Conservation (phyloP, 2,329 filamentous ascomycete species). For the Colletotrichum sp. region DNA sequence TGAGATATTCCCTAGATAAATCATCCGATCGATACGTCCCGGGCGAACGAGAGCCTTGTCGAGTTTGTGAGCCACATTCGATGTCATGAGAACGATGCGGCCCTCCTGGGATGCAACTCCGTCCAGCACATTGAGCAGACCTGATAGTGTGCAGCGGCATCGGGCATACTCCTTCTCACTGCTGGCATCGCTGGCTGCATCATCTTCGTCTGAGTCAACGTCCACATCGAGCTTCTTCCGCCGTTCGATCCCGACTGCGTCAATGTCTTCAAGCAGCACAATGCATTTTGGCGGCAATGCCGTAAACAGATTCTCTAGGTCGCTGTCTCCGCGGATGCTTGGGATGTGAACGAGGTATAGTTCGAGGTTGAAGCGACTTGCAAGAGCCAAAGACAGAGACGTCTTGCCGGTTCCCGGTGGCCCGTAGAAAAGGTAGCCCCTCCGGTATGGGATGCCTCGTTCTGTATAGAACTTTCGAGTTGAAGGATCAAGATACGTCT, state of each 20-base stretch:
- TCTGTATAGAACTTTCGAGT: constrained; percentile 70
- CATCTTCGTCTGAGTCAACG: constrained; percentile 27
- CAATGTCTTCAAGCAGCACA: constrained; percentile 30
- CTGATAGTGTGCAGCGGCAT: constrained; percentile 54
- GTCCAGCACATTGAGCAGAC: constrained; percentile 70
- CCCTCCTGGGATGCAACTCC: constrained; percentile 71
- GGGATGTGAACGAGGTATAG: constrained; percentile 76
- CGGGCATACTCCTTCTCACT: not conserved
- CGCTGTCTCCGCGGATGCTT: constrained; percentile 28
- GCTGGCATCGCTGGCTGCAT: constrained; percentile 18
- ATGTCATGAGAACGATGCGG: constrained; percentile 73
- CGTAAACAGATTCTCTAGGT: constrained; percentile 35
- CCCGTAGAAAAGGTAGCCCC: constrained; percentile 75
- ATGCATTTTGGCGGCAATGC: constrained; percentile 24
- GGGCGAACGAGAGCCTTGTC: constrained; percentile 66
- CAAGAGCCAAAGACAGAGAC: constrained; percentile 75
- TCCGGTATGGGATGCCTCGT: constrained; percentile 74
- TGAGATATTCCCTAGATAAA: constrained; percentile 66
- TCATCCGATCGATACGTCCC: constrained; percentile 72
- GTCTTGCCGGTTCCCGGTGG: constrained; percentile 79
- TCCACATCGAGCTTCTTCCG: constrained; percentile 19
- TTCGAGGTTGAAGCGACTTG: constrained; percentile 72
- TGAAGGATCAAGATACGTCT: constrained; percentile 65
- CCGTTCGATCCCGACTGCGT: constrained; percentile 23
- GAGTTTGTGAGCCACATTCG: constrained; percentile 66